Evolutionary conservation across 176 grass and related monocot genomes (phyloP).

Genomic region (Luzula sylvatica): DNA sequence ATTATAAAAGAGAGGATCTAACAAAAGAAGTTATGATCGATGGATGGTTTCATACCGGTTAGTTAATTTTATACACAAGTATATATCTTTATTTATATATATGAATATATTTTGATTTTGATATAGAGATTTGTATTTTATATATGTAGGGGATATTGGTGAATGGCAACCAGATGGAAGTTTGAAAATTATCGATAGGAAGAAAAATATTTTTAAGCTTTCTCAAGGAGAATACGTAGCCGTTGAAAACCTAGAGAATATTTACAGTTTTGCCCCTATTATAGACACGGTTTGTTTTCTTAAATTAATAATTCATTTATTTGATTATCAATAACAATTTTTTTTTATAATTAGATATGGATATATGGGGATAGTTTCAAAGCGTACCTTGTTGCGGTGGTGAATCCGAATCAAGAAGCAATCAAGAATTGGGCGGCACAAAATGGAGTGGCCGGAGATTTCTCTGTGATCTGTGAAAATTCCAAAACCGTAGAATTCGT

Average conservation of each 20-base stretch:
- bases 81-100: neutral
- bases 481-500: conserved; percentile 30
- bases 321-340: conserved; percentile 1
- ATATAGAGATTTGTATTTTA: neutral
- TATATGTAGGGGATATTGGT: conserved; percentile 33
- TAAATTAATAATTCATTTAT: neutral
- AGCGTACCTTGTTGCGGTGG: conserved; percentile 29
- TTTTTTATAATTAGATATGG: conserved; percentile 24
- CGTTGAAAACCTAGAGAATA: conserved; percentile 39
- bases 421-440: conserved; percentile 28
- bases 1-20: conserved; percentile 36
- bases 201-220: conserved; percentile 46
- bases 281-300: conserved; percentile 21
- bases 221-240: conserved; percentile 48
- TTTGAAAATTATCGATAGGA: conserved; percentile 37
- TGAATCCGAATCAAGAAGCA: conserved; percentile 31
- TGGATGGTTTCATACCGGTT: conserved; percentile 45
- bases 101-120: neutral
- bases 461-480: conserved; percentile 22
- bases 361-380: conserved; percentile 39
- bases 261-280: conserved; percentile 31
- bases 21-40: conserved; percentile 37
- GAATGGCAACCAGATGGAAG: conserved; percentile 42
- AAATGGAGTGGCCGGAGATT: conserved; percentile 25
- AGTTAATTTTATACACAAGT: conserved; percentile 2